Percentiles rank a stretch among this genome's conserved stretches.
These are phyloP conservation scores for Kurtzmaniella cleridarum DNA, from an alignment of 805 yeast species.

Conservation along the genomic window DNA sequence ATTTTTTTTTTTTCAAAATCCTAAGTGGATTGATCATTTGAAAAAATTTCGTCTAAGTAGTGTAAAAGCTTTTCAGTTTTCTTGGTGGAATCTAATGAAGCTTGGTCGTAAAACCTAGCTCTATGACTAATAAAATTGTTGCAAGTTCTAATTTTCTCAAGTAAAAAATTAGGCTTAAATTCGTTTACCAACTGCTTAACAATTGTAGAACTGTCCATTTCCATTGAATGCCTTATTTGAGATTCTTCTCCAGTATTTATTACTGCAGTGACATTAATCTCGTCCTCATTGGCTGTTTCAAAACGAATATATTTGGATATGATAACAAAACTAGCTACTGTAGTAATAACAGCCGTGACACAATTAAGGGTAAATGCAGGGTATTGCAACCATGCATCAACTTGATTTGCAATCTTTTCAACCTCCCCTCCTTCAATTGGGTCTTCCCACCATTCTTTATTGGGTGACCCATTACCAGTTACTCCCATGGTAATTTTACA, in stretches of 20 bases:
- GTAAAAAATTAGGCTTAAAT: conserved; percentile 6
- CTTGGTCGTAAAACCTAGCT: conserved; percentile 7
- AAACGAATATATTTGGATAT: conserved; percentile 5
- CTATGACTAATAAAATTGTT: conserved; percentile 10
- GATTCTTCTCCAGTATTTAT: background rate
- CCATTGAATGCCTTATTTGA: background rate
- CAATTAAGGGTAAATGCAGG: background rate
- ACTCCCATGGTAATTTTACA: conserved; percentile 1
- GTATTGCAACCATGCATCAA: conserved; percentile 4
- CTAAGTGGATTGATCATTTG: background rate
- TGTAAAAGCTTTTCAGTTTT: conserved; percentile 15
- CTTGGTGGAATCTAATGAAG: conserved; percentile 10
- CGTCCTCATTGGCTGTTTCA: background rate
- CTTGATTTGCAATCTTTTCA: background rate
- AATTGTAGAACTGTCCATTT: background rate
- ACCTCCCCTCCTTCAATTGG: background rate
- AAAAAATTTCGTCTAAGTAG: conserved; percentile 12
- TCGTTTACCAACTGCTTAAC: conserved; percentile 3
- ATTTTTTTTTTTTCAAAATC: too few species aligned
- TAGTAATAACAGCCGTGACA: background rate
- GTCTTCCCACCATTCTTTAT: conserved; percentile 11
- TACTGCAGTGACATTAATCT: background rate
- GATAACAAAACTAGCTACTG: conserved; percentile 1
- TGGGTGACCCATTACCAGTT: background rate
- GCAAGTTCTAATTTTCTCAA: conserved; percentile 8